Evolutionary conservation across 2,329 filamentous ascomycete genomes (phyloP).

Genomic region (Pestalotiopsis sp.): DNA sequence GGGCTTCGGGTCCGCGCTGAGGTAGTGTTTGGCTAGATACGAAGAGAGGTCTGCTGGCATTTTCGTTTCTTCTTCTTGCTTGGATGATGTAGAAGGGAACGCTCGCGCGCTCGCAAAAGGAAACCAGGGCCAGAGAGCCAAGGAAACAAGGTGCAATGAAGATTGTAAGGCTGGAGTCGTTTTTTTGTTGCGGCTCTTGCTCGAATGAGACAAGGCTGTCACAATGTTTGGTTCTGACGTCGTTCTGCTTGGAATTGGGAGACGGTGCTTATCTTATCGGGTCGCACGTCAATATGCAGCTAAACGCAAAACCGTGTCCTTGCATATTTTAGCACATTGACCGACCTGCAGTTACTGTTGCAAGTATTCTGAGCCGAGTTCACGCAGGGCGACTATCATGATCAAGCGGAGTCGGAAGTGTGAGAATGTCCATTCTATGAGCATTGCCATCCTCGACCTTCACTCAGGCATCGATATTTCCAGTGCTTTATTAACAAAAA

Average conservation of each 20-base stretch:
- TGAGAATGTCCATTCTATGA: too few relatives aligned
- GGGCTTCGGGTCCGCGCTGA: slow-evolving; percentile 61
- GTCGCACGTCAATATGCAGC: not conserved
- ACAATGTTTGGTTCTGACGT: not conserved
- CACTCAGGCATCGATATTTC: too few relatives aligned
- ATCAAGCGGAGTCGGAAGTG: too few relatives aligned
- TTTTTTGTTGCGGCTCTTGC: not conserved
- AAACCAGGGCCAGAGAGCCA: not conserved
- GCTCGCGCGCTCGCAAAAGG: not conserved
- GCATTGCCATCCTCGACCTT: too few relatives aligned
- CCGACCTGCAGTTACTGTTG: not conserved
- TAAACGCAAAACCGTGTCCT: not conserved
- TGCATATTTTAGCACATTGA: not conserved
- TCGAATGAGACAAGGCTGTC: not conserved
- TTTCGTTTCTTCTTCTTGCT: not conserved
- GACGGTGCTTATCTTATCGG: slow-evolving; percentile 1
- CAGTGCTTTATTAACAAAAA: too few relatives aligned
- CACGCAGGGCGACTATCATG: too few relatives aligned
- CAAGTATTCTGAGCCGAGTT: too few relatives aligned
- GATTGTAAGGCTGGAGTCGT: not conserved
- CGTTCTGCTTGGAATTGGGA: not conserved
- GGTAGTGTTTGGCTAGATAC: slow-evolving; percentile 91
- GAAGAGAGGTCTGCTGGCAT: slow-evolving; percentile 70
- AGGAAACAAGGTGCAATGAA: not conserved
- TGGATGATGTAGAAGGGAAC: not conserved